These are phyloP conservation scores for Helichrysum umbraculigerum DNA, from an alignment of 129 eudicot species.

Conservation along the genomic window DNA sequence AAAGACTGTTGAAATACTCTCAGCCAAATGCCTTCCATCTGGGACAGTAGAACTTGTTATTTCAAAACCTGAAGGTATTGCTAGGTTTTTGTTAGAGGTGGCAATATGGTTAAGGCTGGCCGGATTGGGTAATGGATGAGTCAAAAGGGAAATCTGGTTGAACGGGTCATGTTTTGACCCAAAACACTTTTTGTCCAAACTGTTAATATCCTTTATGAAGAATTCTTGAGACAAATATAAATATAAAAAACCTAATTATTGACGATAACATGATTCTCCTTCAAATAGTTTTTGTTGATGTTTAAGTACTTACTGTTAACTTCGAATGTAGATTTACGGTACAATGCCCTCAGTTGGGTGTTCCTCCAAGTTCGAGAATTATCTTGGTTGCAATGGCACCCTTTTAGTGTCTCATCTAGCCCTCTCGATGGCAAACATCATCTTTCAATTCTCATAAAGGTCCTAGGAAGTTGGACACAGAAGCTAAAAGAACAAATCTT, in stretches of 20 bases:
- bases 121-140: neutral
- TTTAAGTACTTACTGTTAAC: neutral
- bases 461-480: constrained; percentile 80
- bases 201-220: too few relatives aligned
- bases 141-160: neutral
- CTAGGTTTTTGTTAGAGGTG: constrained; percentile 3
- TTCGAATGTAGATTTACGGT: constrained; percentile 51
- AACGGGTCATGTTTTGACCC: neutral
- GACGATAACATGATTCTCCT: neutral
- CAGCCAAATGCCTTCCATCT: constrained; percentile 74
- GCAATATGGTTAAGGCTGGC: neutral
- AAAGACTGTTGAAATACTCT: constrained; percentile 58
- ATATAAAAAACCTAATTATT: neutral
- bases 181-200: neutral
- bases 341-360: constrained; percentile 82
- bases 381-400: constrained; percentile 93
- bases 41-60: constrained; percentile 74
- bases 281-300: neutral
- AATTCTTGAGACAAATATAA: too few relatives aligned
- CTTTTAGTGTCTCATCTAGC: constrained; percentile 90
- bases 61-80: constrained; percentile 79
- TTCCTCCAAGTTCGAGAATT: constrained; percentile 72
- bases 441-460: constrained; percentile 68
- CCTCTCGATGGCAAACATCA: constrained; percentile 74
- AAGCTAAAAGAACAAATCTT: constrained; percentile 50